A percentile compares a stretch with the other conserved stretches of the same genome.
Evolutionary conservation across 2,329 filamentous ascomycete genomes (phyloP).

Genomic region (Catunica adiposa): DNA sequence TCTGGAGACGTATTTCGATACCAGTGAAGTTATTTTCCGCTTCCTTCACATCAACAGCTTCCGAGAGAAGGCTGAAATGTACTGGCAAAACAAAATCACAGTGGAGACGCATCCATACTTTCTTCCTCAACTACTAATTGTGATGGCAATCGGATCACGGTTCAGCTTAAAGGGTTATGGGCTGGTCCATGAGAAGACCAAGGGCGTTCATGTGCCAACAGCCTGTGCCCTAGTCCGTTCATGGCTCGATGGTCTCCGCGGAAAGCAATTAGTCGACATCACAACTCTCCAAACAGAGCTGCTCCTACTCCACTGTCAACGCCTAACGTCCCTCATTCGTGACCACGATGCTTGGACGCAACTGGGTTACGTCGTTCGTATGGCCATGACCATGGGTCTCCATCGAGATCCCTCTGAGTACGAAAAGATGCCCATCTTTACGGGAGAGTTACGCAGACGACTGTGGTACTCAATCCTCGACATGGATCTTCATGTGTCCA

Average conservation of each 20-base stretch:
- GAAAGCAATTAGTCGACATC: constrained; percentile 36
- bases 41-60: constrained; percentile 37
- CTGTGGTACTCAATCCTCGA: constrained; percentile 41
- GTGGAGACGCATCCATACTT: constrained; percentile 28
- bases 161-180: constrained; percentile 35
- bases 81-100: constrained; percentile 32
- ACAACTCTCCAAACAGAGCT: constrained; percentile 37
- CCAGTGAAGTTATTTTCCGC: constrained; percentile 36
- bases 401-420: constrained; percentile 41
- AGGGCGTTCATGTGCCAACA: constrained; percentile 40
- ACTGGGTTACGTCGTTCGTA: constrained; percentile 37
- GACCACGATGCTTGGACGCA: constrained; percentile 38
- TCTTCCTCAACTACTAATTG: constrained; percentile 35
- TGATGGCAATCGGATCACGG: constrained; percentile 36
- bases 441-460: constrained; percentile 36
- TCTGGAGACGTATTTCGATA: constrained; percentile 31
- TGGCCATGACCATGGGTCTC: constrained; percentile 43
- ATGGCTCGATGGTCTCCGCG: constrained; percentile 36
- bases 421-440: constrained; percentile 32
- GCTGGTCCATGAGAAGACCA: constrained; percentile 32
- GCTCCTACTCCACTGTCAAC: constrained; percentile 34
- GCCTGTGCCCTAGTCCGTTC: constrained; percentile 37
- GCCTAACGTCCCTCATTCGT: constrained; percentile 33
- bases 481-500: constrained; percentile 38
- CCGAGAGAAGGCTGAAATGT: constrained; percentile 32